Evolutionary conservation across 2,329 filamentous ascomycete genomes (phyloP).

Genomic region (Huntiella abstrusa): DNA sequence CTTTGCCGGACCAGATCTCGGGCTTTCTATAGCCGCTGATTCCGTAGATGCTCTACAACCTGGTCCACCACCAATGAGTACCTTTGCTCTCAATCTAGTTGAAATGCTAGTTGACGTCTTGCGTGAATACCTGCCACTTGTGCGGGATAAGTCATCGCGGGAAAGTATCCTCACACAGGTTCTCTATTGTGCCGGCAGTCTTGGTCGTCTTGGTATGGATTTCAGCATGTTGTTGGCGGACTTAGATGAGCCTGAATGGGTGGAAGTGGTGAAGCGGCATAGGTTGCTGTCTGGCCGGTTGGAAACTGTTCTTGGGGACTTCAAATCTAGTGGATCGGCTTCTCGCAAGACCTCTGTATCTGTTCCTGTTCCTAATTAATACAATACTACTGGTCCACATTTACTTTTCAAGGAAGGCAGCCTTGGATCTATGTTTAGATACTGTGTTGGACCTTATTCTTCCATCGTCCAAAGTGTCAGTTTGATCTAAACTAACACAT

Average conservation of each 20-base stretch:
- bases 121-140: constrained; percentile 56
- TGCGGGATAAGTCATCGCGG: constrained; percentile 58
- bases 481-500: not conserved
- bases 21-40: constrained; percentile 8
- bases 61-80: constrained; percentile 58
- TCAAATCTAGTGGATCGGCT: constrained; percentile 17
- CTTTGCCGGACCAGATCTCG: constrained; percentile 33
- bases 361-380: not conserved
- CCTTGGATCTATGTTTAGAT: not conserved
- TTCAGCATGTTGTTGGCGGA: constrained; percentile 60
- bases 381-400: no score
- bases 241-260: constrained; percentile 48
- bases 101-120: constrained; percentile 64
- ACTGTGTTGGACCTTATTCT: not conserved
- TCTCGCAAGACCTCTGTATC: constrained; percentile 6
- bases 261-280: constrained; percentile 75
- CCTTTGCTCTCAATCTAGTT: constrained; percentile 70
- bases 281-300: constrained; percentile 63
- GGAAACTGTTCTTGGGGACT: constrained; percentile 46
- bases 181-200: constrained; percentile 76
- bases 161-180: constrained; percentile 87
- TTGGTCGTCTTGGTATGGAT: constrained; percentile 78
- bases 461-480: not conserved
- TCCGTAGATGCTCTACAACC: constrained; percentile 29
- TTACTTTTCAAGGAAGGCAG: no score